Percentiles rank a stretch among this genome's conserved stretches.
phyloP scores from a whole-genome alignment of 352 stramenopile species.

The Pythium aristosporum region DNA sequence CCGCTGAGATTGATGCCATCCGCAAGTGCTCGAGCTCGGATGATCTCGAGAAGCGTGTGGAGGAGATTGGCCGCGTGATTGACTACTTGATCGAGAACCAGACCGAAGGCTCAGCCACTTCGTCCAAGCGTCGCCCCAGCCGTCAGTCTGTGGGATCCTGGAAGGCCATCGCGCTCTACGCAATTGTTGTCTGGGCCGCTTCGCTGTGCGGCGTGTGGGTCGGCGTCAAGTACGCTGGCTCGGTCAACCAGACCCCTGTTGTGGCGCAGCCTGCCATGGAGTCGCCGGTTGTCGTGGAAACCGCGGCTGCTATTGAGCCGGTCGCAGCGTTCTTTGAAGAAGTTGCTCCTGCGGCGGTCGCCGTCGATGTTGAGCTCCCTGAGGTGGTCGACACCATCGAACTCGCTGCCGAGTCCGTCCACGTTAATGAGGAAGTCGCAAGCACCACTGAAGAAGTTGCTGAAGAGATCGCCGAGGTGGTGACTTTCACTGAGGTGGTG shows the following conservation, averaged over 20 bases:
- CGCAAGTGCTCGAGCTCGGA: slow-evolving; percentile 3
- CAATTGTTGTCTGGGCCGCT: slow-evolving; percentile 9
- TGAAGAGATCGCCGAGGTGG: neutral
- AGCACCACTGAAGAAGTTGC: neutral
- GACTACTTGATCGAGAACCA: slow-evolving; percentile 25
- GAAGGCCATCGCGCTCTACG: slow-evolving; percentile 23
- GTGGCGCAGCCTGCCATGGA: neutral
- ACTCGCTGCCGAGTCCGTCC: neutral
- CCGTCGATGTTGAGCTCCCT: neutral
- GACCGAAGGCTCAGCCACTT: neutral
- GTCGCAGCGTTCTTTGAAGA: neutral
- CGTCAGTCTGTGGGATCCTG: slow-evolving; percentile 21
- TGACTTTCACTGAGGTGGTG: neutral
- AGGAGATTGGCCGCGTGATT: slow-evolving; percentile 22
- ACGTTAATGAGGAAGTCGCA: neutral
- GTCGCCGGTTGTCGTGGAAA: neutral
- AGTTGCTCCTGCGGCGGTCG: neutral
- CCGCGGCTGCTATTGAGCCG: neutral
- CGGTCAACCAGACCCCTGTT: neutral
- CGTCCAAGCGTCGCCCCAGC: slow-evolving; percentile 3
- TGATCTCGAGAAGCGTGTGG: slow-evolving; percentile 20
- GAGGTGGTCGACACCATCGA: neutral
- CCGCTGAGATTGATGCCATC: slow-evolving; percentile 10
- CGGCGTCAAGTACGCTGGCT: slow-evolving; percentile 19
- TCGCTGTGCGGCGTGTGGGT: slow-evolving; percentile 24